phyloP scores from a whole-genome alignment of 208 protist genomes.

The Vickermania ingenoplastis region DNA sequence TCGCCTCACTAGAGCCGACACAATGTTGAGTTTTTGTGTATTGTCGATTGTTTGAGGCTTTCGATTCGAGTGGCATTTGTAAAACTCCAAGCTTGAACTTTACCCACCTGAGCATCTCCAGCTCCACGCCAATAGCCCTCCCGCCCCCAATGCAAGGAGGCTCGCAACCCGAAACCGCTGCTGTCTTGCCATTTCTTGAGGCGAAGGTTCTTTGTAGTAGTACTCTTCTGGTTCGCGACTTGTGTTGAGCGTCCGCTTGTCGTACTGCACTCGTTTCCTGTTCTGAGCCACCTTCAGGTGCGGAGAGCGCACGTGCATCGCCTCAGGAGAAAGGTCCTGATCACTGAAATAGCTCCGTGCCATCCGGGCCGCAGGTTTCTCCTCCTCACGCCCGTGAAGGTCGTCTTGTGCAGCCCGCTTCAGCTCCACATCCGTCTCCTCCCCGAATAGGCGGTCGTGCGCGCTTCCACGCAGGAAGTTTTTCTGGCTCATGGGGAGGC shows the following conservation, averaged over 20 bases:
- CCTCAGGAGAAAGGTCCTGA: slow-evolving; percentile 42
- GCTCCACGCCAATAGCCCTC: too few relatives aligned
- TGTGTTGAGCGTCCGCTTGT: slow-evolving; percentile 61
- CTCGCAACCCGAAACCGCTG: too few relatives aligned
- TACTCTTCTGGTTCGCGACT: slow-evolving; percentile 50
- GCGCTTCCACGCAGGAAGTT: slow-evolving; percentile 41
- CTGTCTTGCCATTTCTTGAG: too few relatives aligned
- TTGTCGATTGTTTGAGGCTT: too few relatives aligned
- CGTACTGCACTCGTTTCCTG: slow-evolving; percentile 31
- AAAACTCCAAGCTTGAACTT: too few relatives aligned
- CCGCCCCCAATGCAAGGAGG: too few relatives aligned
- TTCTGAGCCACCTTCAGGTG: slow-evolving; percentile 63
- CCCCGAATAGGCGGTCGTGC: slow-evolving; percentile 57
- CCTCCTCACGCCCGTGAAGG: slow-evolving; percentile 37
- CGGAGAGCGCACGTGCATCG: slow-evolving; percentile 45
- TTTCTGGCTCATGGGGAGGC: slow-evolving; percentile 49
- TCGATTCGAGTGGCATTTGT: too few relatives aligned
- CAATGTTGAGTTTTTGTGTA: too few relatives aligned
- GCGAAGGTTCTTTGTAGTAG: slow-evolving; percentile 42
- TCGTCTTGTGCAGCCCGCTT: slow-evolving; percentile 47
- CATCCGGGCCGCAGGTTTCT: slow-evolving; percentile 45
- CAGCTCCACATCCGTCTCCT: slow-evolving; percentile 41
- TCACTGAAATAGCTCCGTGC: slow-evolving; percentile 64
- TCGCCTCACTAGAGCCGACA: too few relatives aligned
- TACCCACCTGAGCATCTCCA: too few relatives aligned